phyloP scores from a whole-genome alignment of 768 basidiomycete species.

The Inosperma sp. region DNA sequence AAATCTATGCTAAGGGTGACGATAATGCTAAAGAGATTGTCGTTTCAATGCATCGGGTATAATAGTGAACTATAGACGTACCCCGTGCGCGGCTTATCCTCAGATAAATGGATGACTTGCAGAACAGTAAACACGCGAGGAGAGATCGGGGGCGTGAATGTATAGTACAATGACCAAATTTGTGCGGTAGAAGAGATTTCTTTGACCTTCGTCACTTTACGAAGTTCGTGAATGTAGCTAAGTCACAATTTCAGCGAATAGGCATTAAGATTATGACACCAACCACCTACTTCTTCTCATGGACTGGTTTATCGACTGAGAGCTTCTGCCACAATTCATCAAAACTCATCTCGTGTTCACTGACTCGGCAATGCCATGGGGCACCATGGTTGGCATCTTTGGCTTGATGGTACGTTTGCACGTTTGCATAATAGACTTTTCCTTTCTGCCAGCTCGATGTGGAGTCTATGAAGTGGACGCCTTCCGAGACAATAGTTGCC shows the following conservation, averaged over 20 bases:
- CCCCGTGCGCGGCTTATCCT: slow-evolving; percentile 53
- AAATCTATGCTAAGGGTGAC: slow-evolving; percentile 71
- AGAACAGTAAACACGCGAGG: slow-evolving; percentile 74
- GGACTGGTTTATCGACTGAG: slow-evolving; percentile 57
- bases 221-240: slow-evolving; percentile 64
- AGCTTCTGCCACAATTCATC: slow-evolving; percentile 70
- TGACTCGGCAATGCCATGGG: slow-evolving; percentile 64
- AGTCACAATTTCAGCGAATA: not conserved
- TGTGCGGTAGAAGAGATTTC: slow-evolving; percentile 57
- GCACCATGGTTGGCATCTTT: slow-evolving; percentile 55
- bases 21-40: slow-evolving; percentile 32
- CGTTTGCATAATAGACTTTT: slow-evolving; percentile 52
- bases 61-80: slow-evolving; percentile 21
- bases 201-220: slow-evolving; percentile 59
- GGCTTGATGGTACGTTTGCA: slow-evolving; percentile 51
- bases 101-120: slow-evolving; percentile 53
- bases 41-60: no score
- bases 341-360: slow-evolving; percentile 71
- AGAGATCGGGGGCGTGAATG: slow-evolving; percentile 63
- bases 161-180: slow-evolving; percentile 73
- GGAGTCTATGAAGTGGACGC: slow-evolving; percentile 50
- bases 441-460: slow-evolving; percentile 62
- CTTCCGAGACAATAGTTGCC: slow-evolving; percentile 51
- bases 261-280: not conserved
- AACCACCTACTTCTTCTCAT: slow-evolving; percentile 59